Base-by-base conservation (phyloP, 1,284 basidiomycete genomes). In the Thelephora terrestris region DNA sequence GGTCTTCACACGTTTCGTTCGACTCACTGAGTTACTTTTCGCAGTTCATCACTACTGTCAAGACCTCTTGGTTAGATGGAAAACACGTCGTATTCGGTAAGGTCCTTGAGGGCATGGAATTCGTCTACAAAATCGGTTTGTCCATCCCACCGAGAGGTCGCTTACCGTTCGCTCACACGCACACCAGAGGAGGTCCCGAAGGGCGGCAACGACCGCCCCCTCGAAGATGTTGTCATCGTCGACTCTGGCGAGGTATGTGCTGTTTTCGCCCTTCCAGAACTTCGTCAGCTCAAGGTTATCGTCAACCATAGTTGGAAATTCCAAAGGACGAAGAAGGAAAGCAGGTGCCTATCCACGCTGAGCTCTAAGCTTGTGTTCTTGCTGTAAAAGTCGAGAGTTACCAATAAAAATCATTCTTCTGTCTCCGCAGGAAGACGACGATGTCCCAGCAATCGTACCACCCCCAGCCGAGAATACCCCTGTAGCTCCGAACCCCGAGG, bases 11-110 rank as follows among this genome's bases (percentile, higher is more conserved):
- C 32, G 7, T 14, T 16, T 6, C 47, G 46, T 46, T 36, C 51
- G 20, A 36, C 42, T 55, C 32, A 54, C 49, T 52, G 45, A 45
- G 45, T 4, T 7, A 49, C 35, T 17, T 12, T 32, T 58, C 52
- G 14, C 56, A 90, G 85, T 91, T 91, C 67, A 91, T 92, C 60
- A 85, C 75, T 63, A 92, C 85, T 52, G 78, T 81, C 58, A 67
- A 71, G 55, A 94, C 91, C 36, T 71, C 74, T 69, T 86, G 82
- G 85, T 66, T 87, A 57, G 85, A 87, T 64, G 76, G 76, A 56
- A 81, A 78, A 64, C 87, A 87, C 55, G 86, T 94, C 61, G 92
- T 97, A 40, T 97, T 96, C 57, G 93, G 93, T 51, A 80, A 81
- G 57, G 87, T 96, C 49, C 55, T 95, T 43, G 89, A 95, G 53